These are phyloP conservation scores for Colletotrichum sp. DNA, from an alignment of 2,329 filamentous ascomycete species.

Conservation along the genomic window DNA sequence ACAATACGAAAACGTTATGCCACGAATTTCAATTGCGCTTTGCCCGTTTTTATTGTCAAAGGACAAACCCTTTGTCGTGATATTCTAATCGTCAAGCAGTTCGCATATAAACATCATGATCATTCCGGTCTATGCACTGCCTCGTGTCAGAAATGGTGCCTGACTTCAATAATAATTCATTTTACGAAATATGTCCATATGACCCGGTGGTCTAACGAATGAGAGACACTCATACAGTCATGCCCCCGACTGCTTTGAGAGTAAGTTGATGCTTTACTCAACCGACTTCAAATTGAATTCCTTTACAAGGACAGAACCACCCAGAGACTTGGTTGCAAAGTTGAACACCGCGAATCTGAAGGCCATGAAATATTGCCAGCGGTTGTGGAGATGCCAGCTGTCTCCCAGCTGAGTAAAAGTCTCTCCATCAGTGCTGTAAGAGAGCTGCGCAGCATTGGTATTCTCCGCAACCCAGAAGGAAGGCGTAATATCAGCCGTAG, in stretches of 20 bases:
- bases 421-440: slow-evolving; percentile 49
- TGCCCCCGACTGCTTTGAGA: not conserved
- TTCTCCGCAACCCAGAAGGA: not conserved
- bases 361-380: slow-evolving; percentile 52
- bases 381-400: slow-evolving; percentile 37
- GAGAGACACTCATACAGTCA: not conserved
- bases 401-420: slow-evolving; percentile 41
- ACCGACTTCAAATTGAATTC: not conserved
- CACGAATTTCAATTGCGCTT: fast-evolving
- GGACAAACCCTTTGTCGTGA: fast-evolving
- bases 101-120: not conserved
- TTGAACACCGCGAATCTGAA: slow-evolving; percentile 56
- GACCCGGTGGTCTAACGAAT: not conserved
- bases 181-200: fast-evolving
- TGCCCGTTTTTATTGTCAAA: fast-evolving
- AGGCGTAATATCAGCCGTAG: slow-evolving; percentile 27
- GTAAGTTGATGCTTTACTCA: not conserved
- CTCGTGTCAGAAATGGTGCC: fast-evolving
- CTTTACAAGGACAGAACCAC: slow-evolving; percentile 20
- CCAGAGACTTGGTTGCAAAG: slow-evolving; percentile 43
- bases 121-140: fast-evolving
- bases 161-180: fast-evolving
- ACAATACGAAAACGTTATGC: not conserved
- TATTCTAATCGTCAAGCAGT: fast-evolving
- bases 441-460: slow-evolving; percentile 22